A percentile compares a stretch with the other conserved stretches of the same genome.
These are phyloP conservation scores for Alnus glutinosa DNA, from an alignment of 306 rosid species.

Conservation along the genomic window DNA sequence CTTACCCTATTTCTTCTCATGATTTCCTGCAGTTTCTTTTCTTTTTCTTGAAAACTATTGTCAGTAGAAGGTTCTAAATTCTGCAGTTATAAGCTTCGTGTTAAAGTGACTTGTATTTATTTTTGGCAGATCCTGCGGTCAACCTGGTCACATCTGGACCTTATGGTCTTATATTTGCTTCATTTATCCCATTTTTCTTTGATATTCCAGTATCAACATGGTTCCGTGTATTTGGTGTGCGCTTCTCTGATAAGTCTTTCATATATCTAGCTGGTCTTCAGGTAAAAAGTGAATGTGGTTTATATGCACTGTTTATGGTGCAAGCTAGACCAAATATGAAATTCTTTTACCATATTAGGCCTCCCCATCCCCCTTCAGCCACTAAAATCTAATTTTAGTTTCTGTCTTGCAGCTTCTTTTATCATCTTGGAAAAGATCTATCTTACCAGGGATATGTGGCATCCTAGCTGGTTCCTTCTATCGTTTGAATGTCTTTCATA, in stretches of 20 bases:
- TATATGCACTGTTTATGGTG: slow-evolving; percentile 7
- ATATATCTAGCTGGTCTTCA: slow-evolving; percentile 93
- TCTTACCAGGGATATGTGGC: slow-evolving; percentile 92
- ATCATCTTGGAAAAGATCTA: slow-evolving; percentile 90
- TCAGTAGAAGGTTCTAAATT: not conserved
- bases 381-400: slow-evolving; percentile 28
- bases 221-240: slow-evolving; percentile 69
- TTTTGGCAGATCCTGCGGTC: slow-evolving; percentile 73
- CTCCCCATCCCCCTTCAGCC: slow-evolving; percentile 18
- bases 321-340: not conserved
- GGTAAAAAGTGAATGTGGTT: slow-evolving; percentile 46
- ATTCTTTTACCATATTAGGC: not conserved
- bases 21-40: not conserved
- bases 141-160: slow-evolving; percentile 86
- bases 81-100: not conserved
- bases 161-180: slow-evolving; percentile 96
- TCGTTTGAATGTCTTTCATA: slow-evolving; percentile 73
- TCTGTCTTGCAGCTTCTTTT: slow-evolving; percentile 73
- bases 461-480: slow-evolving; percentile 89
- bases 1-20: not conserved
- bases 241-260: slow-evolving; percentile 92
- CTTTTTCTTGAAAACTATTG: not conserved
- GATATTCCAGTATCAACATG: slow-evolving; percentile 96
- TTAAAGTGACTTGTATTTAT: slow-evolving; percentile 9
- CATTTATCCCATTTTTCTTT: slow-evolving; percentile 90